Base-by-base conservation (phyloP, 2,329 filamentous ascomycete genomes). In the Pestalotiopsis sp. region DNA sequence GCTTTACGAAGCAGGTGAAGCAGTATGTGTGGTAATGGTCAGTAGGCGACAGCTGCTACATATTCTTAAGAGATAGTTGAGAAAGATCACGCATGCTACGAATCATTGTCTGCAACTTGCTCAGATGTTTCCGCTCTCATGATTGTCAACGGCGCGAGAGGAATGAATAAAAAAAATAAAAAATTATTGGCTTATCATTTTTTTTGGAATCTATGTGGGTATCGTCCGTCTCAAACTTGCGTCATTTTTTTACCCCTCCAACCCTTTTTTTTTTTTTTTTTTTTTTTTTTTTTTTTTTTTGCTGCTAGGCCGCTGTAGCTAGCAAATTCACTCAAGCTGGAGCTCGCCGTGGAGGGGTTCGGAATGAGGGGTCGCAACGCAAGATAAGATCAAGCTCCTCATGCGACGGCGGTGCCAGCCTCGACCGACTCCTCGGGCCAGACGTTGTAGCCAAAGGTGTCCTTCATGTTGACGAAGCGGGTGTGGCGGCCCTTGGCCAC, bases 401-500 rank as follows among this genome's bases (percentile, higher is more conserved):
- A 52, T 52, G 44, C 44, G 58, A 69, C 71, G 7, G 68, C 68
- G 40, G 70, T 66, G 60, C 72, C 72, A 26, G 65, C 64, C 62
- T 71, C 30, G 60, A 70, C 71, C 22, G 68, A 67, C 81, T 90
- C 88, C 74, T 89, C 86, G 0, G 88, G 84, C 89, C 88, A 91
- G 63, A 93, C 86, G 73, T 93, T 84, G 76, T 91, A 92, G 6
- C 91, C 91, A 78, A 93, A 93, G 1, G 89, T 92, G 71, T 92
- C 91, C 84, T 92, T 93, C 91, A 93, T 93, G 81, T 94, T 93
- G 68, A 94, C 91, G 75, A 94, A 93, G 48, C 91, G 87, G 30
- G 86, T 87, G 78, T 92, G 88, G 64, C 91, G 84, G 44, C 88
- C 88, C 76, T 87, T 84, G 1, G 90, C 89, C 7, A 93, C 90